phyloP scores from a whole-genome alignment of 306 rosid genomes.

The Betula pendula region DNA sequence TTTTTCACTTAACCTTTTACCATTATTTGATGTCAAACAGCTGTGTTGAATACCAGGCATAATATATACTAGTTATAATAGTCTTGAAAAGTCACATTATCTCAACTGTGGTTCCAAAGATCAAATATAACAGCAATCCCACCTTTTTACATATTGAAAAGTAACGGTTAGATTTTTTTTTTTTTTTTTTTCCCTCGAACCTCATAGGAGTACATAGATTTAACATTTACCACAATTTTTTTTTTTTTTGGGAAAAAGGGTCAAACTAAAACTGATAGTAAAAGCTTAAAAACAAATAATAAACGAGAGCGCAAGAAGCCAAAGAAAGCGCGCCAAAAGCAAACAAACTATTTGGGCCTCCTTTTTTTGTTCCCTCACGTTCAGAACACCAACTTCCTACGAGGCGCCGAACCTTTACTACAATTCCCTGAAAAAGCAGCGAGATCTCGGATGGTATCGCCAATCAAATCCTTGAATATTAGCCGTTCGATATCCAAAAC shows the following conservation, averaged over 20 bases:
- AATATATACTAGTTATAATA: too few species aligned
- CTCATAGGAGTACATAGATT: neutral
- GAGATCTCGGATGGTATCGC: slow-evolving; percentile 72
- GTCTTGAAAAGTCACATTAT: neutral
- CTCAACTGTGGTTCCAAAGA: neutral
- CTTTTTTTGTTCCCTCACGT: slow-evolving; percentile 16
- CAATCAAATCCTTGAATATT: slow-evolving; percentile 79
- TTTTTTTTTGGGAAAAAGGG: neutral
- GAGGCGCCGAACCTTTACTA: slow-evolving; percentile 36
- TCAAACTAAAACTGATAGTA: slow-evolving; percentile 3
- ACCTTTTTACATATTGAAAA: neutral
- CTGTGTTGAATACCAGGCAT: neutral
- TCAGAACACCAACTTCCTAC: slow-evolving; percentile 70
- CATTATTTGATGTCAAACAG: neutral
- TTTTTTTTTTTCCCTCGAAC: neutral
- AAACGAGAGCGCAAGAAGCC: neutral
- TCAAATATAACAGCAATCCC: neutral
- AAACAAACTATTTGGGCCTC: slow-evolving; percentile 21
- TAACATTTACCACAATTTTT: slow-evolving; percentile 4
- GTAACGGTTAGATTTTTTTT: neutral
- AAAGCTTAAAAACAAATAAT: neutral
- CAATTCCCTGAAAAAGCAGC: slow-evolving; percentile 36
- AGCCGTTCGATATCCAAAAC: slow-evolving; percentile 82
- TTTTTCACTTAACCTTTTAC: too few species aligned
- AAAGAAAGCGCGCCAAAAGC: slow-evolving; percentile 29